Evolutionary conservation across 208 protist species (phyloP), one percentile per base, ranked within the genome.

Genomic region (Trypanosoma conorhini): DNA sequence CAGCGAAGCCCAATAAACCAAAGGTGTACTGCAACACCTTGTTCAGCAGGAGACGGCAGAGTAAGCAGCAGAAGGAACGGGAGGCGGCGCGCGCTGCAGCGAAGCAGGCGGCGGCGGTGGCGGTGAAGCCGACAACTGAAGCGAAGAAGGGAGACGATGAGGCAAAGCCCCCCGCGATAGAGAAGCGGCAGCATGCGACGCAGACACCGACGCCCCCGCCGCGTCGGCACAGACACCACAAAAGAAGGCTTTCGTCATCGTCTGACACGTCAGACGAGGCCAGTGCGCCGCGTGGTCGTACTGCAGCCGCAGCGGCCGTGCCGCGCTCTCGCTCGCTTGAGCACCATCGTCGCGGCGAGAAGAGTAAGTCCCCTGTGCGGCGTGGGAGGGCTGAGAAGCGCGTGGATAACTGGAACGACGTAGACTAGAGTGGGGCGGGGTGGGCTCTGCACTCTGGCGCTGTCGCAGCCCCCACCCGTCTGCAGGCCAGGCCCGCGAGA

Each of bases 51-150:
- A 35, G 24, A 46, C 22, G 38, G 13, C 55, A 54, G 51, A 52
- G 21, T 15, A n/a, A n/a, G n/a, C n/a, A n/a, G n/a, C 4, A 51
- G 52, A 60, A 31, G 54, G 52, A 40, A 55, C 65, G 61, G 61
- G 35, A 76, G 50, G 22, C 63, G 74, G 60, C 64, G 31, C 33
- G 62, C 42, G 51, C 77, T 0, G 15, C 4, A 64, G 24, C 8
- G 30, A 77, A 59, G 52, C 58, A 28, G 59, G 19, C 56, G 56
- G 5, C 8, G 30, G 22, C 22, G 59, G 19, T 50, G 56, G 5
- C 8, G 30, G 22, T 30, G 63, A 67, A 55, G 48, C 46, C 19
- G 70, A 21, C 22, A 55, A 54, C 7, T 51, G 69, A 62, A 66
- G 61, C 5, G 30, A 79, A 60, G 31, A 61, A 17, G 51, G 50